Base-by-base conservation (phyloP, 768 basidiomycete species). In the Lenzites betulinus region DNA sequence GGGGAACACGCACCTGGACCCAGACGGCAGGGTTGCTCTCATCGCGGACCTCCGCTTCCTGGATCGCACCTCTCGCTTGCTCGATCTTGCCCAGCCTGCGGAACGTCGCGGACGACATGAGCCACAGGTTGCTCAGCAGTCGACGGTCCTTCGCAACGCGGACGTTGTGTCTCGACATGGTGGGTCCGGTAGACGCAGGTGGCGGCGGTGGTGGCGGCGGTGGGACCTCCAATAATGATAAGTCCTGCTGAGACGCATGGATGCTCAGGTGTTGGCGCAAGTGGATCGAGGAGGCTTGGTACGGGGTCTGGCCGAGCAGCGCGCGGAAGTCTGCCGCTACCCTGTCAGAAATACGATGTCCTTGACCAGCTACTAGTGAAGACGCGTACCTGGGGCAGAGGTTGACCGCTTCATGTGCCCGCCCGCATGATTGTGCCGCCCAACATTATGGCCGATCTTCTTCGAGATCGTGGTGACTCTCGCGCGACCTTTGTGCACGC, bases 71-170 rank as follows among this genome's bases (percentile, higher is more conserved):
- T 51, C 86, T 85, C 0, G 92, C 88, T 67, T 98, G 93, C 59
- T 97, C 95, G 54, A 92, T 82, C 76, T 94, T 94, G 12, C 92
- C 92, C 55, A 90, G 76, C 60, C 97, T 78, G 47, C 97, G 80
- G 77, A 98, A 98, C 0, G 93, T 97, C 16, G 97, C 94, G 0
- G 96, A 93, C 7, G 89, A 91, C 83, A 93, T 92, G 6, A 97
- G 75, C 97, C 97, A 99, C 7, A 98, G 75, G 66, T 93, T 87
- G 59, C 89, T 91, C 59, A 97, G 76, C 28, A 97, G 74, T 25
- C 86, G 77, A 41, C 84, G 84, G 63, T 87, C 88, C 23, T 80
- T 78, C 20, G 78, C 79, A 3, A 79, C 75, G 7, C 77, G 75
- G 47, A 60, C 63, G 39, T 77, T 79, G 52, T 70, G 61, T 36